Conservation (phyloP, 1,284 basidiomycete genomes). For the Xerocomus alliaceus region DNA sequence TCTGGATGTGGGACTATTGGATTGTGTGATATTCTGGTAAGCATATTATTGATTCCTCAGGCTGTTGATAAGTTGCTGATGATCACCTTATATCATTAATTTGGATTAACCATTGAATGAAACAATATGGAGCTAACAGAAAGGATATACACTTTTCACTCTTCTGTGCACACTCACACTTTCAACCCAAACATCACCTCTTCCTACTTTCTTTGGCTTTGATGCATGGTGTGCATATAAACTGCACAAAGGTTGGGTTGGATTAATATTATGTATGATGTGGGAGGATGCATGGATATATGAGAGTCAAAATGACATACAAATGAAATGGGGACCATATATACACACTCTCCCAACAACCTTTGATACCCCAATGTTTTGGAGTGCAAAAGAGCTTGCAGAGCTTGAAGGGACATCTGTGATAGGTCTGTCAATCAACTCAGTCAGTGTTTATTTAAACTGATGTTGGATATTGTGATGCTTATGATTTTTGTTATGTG, state of each 20-base stretch:
- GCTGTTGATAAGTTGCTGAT: background rate
- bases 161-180: constrained; percentile 83
- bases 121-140: constrained; percentile 48
- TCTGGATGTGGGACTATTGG: constrained; percentile 79
- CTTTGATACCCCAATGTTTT: constrained; percentile 97
- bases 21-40: constrained; percentile 71
- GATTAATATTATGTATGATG: constrained; percentile 93
- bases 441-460: background rate
- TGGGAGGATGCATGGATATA: constrained; percentile 74
- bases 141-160: constrained; percentile 79
- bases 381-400: constrained; percentile 76
- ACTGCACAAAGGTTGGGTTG: constrained; percentile 81
- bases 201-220: constrained; percentile 64
- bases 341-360: constrained; percentile 64
- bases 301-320: constrained; percentile 52
- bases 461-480: constrained; percentile 8
- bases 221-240: constrained; percentile 65
- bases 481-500: background rate
- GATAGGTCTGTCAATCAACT: constrained; percentile 65
- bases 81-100: background rate
- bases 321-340: constrained; percentile 45
- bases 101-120: background rate
- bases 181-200: constrained; percentile 76
- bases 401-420: constrained; percentile 87
- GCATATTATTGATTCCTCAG: constrained; percentile 30